Conservation (phyloP, 2,329 filamentous ascomycete species). For the Didymella exigua region DNA sequence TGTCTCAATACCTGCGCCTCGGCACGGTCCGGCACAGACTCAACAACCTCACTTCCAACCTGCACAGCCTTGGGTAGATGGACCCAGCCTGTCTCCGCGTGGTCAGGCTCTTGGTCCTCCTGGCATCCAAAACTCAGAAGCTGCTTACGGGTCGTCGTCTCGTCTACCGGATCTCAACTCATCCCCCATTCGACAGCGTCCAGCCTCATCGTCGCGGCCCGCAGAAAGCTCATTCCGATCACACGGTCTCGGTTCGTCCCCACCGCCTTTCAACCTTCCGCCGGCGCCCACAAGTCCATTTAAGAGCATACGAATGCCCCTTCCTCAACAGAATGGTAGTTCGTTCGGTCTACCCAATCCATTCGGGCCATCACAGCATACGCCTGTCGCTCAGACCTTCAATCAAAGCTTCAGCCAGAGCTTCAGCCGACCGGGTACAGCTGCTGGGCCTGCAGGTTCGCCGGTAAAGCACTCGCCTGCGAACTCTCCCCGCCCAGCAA, state of each 20-base stretch:
- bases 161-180: slow-evolving; percentile 37
- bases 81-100: slow-evolving; percentile 53
- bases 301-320: slow-evolving; percentile 32
- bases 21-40: slow-evolving; percentile 17
- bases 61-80: slow-evolving; percentile 46
- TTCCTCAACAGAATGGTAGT: slow-evolving; percentile 36
- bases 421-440: slow-evolving; percentile 42
- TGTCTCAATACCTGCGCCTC: slow-evolving; percentile 30
- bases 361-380: slow-evolving; percentile 26
- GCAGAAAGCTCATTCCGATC: slow-evolving; percentile 21
- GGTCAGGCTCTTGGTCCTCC: slow-evolving; percentile 52
- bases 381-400: slow-evolving; percentile 14
- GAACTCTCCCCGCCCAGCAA: slow-evolving; percentile 43
- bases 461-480: slow-evolving; percentile 46
- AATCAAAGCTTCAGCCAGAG: slow-evolving; percentile 30
- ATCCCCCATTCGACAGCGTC: slow-evolving; percentile 31
- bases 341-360: slow-evolving; percentile 35
- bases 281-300: slow-evolving; percentile 34
- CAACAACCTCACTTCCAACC: slow-evolving; percentile 29
- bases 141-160: slow-evolving; percentile 43
- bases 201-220: slow-evolving; percentile 29
- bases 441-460: slow-evolving; percentile 36
- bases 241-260: slow-evolving; percentile 40
- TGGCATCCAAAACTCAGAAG: slow-evolving; percentile 47
- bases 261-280: slow-evolving; percentile 39